A percentile compares a stretch with the other conserved stretches of the same genome.
Evolutionary conservation across 2,329 filamentous ascomycete species (phyloP).

Genomic region (Aspergillus spinulosporus): DNA sequence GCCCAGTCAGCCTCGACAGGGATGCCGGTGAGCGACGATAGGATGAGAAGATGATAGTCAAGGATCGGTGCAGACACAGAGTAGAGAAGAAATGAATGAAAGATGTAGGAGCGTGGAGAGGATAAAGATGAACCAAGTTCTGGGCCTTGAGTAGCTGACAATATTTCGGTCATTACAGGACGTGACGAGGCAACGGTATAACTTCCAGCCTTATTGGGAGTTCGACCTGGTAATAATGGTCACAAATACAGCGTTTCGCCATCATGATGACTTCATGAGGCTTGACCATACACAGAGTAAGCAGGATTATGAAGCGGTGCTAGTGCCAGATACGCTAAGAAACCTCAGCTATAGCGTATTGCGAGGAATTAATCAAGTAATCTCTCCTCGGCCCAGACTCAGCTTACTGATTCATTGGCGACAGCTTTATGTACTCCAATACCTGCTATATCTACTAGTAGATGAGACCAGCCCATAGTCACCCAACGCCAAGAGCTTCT

Average conservation of each 20-base stretch:
- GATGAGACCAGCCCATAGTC: not conserved
- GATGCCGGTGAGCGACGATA: slow-evolving; percentile 1
- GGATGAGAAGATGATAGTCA: not conserved
- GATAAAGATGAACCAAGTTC: slow-evolving; percentile 5
- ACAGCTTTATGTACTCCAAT: not conserved
- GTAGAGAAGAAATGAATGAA: slow-evolving; percentile 10
- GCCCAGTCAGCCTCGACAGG: slow-evolving; percentile 6
- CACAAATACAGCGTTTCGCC: not conserved
- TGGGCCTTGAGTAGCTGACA: not conserved
- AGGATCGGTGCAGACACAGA: not conserved
- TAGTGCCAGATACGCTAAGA: not conserved
- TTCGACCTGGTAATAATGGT: slow-evolving; percentile 3
- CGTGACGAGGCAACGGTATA: not conserved
- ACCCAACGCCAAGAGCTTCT: slow-evolving; percentile 2
- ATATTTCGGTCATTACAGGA: not conserved
- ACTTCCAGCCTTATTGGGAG: not conserved
- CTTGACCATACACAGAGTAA: not conserved
- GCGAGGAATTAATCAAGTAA: not conserved
- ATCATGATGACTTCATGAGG: slow-evolving; percentile 27
- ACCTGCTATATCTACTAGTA: slow-evolving; percentile 5
- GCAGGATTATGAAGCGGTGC: not conserved
- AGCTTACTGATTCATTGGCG: not conserved
- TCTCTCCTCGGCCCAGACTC: not conserved
- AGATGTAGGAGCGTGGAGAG: not conserved
- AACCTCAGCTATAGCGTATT: not conserved